Base-by-base conservation (phyloP, 139 green algal genomes). In the Limnomonas spitsbergensis region DNA sequence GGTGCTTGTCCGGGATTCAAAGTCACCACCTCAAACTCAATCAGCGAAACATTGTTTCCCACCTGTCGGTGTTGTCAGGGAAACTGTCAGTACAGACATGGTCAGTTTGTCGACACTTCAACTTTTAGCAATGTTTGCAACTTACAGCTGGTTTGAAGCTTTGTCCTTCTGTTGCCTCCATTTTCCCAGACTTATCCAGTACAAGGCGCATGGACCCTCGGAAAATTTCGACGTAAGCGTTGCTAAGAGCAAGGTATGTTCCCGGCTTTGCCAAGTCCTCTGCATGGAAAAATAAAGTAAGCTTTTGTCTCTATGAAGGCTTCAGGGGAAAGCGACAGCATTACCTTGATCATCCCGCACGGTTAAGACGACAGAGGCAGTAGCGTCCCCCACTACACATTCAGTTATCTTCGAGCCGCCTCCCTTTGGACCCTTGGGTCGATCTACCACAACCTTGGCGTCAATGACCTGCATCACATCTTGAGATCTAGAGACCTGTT, bases 201-300 rank as follows among this genome's bases (percentile, higher is more conserved):
- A 79, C 87, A 27, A 98, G 81, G 9, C 94, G 87, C 94, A 98
- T 97, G 26, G 88, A 94, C 3, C 92, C 92, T 9, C 88, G 89
- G 73, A 89, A 96, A 90, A 98, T 97, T 69, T 98, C 94, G 6
- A 97, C 87, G 78, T 95, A 95, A 9, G 94, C 94, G 78, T 95
- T 94, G 37, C 83, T 80, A 42, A 98, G 81, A 0, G 77, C 88
- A 1, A 98, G 31, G 52, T 87, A 94, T 0, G 80, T 78, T 35
- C 91, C 94, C 3, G 81, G 68, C 37, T 87, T 73, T 1, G 89
- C 78, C 14, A 93, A 47, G 27, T 97, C 94, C n/a, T 95, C 94
- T 97, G 88, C 84, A 75, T 47, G 61, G 6, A 68, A 47, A 35
- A 0, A 3, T n/a, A 56, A 73, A 69, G 14, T 7, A 66, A 6